Evolutionary conservation across 306 rosid species (phyloP).

Genomic region (Lablab purpureus): DNA sequence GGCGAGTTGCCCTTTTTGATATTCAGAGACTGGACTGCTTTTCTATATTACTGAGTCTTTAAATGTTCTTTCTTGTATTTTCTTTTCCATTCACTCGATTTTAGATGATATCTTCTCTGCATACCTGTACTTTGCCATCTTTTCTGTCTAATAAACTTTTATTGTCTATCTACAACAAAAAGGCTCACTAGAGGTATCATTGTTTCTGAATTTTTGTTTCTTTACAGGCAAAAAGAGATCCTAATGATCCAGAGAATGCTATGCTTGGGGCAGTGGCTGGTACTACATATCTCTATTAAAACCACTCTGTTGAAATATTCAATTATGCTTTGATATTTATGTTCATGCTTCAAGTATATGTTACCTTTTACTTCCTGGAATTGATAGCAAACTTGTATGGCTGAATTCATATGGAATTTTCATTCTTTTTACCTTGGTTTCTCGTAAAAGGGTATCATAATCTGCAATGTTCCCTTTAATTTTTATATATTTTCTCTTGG

Average conservation of each 20-base stretch:
- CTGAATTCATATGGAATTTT: slow-evolving; percentile 13
- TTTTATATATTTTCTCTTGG: not conserved
- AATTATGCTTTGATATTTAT: slow-evolving; percentile 31
- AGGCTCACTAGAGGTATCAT: not conserved
- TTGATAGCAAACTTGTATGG: not conserved
- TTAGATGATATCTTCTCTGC: slow-evolving; percentile 10
- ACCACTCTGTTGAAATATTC: slow-evolving; percentile 29
- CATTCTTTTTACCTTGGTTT: not conserved
- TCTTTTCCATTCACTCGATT: not conserved
- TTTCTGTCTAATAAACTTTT: not conserved
- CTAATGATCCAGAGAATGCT: slow-evolving; percentile 80
- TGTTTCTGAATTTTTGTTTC: slow-evolving; percentile 27
- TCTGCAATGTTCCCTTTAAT: not conserved
- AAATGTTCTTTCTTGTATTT: not conserved
- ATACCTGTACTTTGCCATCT: not conserved
- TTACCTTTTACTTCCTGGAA: not conserved
- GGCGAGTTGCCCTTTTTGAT: not conserved
- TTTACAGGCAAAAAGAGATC: slow-evolving; percentile 71
- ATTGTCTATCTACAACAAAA: not conserved
- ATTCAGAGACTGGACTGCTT: not conserved
- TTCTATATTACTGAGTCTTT: slow-evolving; percentile 7
- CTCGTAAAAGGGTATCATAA: not conserved
- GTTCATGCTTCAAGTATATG: not conserved
- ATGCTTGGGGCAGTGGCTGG: slow-evolving; percentile 82
- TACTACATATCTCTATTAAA: slow-evolving; percentile 36